Evolutionary conservation across 2,329 filamentous ascomycete species (phyloP), one percentile per base, ranked within the genome.

Genomic region (Pezicula rhizophila): DNA sequence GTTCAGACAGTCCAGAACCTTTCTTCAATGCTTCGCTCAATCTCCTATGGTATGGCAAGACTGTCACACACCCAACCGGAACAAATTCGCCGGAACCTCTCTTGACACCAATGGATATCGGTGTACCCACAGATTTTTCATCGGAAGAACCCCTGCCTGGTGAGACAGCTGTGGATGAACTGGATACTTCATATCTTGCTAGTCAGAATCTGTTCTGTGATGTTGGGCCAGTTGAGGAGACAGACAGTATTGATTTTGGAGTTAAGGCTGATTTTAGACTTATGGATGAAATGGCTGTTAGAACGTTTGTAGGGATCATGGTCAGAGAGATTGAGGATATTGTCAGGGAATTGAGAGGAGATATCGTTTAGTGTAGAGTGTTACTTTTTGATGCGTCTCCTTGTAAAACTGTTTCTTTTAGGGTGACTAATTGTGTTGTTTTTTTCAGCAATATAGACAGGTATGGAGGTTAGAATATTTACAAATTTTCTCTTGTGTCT

Each of bases 221-320:
- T 37, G 43, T 46, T 11, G 43, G 43, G n/a, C 43, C 43, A 18
- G 35, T 37, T 6, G 18, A 15, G n/a, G 43, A 35, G 43, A 46
- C 43, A 12, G 35, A 46, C 17, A 46, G 43, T 33, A 46, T 46
- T 35, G 43, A 46, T 39, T 46, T 46, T 37, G 43, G 43, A 20
- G 43, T 46, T n/a, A 46, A 46, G 43, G 20, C 11, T 40, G 43
- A 46, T 46, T 25, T 18, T n/a, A 26, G 26, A 6, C 43, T 46
- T 18, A 46, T 46, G 43, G 25, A 33, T 25, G 43, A 46, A 28
- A 5, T 7, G 8, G 43, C 11, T 15, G 43, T 46, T 10, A 18
- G 18, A 18, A 20, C 11, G 5, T 46, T 46, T 25, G 25, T 46
- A 11, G 31, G 17, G 6, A 8, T 2, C 26, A 10, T 46, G 5